These are phyloP conservation scores for Aspergillus terreus DNA, from an alignment of 2,329 filamentous ascomycete species.

Conservation along the genomic window DNA sequence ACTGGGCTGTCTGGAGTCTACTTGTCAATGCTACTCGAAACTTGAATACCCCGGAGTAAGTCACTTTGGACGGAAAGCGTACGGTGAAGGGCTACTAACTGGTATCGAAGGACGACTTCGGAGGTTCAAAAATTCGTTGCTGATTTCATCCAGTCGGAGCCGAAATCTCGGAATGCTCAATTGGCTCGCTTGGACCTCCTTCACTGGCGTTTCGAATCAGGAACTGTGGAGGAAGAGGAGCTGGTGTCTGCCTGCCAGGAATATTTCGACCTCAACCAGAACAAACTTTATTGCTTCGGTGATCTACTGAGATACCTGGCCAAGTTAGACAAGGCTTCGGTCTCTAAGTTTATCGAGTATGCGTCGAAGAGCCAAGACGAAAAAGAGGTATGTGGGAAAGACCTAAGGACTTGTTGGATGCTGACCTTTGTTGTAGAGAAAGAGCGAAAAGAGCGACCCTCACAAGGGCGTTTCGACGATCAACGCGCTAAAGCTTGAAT, in stretches of 20 bases:
- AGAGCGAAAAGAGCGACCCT: slow-evolving; percentile 13
- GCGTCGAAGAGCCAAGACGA: slow-evolving; percentile 15
- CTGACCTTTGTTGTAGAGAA: slow-evolving; percentile 13
- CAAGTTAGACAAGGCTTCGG: slow-evolving; percentile 23
- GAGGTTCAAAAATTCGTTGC: slow-evolving; percentile 32
- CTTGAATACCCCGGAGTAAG: slow-evolving; percentile 32
- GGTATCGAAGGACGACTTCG: slow-evolving; percentile 23
- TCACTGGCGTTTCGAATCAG: slow-evolving; percentile 22
- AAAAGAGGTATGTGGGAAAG: slow-evolving; percentile 20
- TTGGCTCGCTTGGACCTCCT: slow-evolving; percentile 35
- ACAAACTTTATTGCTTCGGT: slow-evolving; percentile 44
- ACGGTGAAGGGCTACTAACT: slow-evolving; percentile 6
- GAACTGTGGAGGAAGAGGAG: slow-evolving; percentile 24
- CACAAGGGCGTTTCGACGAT: slow-evolving; percentile 32
- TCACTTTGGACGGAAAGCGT: background rate
- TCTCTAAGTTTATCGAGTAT: slow-evolving; percentile 27
- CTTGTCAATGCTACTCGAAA: slow-evolving; percentile 34
- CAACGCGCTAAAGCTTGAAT: slow-evolving; percentile 44
- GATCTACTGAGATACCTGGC: slow-evolving; percentile 38
- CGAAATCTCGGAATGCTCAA: slow-evolving; percentile 42
- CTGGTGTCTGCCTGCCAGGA: slow-evolving; percentile 35
- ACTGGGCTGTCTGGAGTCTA: slow-evolving; percentile 46
- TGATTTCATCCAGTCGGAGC: slow-evolving; percentile 28
- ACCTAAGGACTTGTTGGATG: background rate
- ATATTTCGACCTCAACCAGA: slow-evolving; percentile 40